phyloP scores from a whole-genome alignment of 331 rosid genomes.

The Rhamnella rubrinervis region DNA sequence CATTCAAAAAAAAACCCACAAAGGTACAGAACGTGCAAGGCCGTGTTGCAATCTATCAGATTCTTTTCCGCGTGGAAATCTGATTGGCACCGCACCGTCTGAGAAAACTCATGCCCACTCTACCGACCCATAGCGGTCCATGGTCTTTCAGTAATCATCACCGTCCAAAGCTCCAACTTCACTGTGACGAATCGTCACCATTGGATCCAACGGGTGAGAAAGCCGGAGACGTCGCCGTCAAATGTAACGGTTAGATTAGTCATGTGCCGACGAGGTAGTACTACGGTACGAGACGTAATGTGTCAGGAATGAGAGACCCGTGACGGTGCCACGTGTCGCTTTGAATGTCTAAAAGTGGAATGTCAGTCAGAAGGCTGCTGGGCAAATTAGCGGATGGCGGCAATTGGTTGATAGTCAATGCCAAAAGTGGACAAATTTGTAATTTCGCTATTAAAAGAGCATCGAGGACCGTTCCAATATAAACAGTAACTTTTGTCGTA shows the following conservation, averaged over 20 bases:
- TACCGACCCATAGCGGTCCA: background rate
- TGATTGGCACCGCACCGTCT: background rate
- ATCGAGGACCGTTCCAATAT: slow-evolving; percentile 6
- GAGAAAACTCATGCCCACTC: background rate
- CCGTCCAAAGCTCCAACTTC: background rate
- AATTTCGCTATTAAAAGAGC: background rate
- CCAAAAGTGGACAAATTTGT: background rate
- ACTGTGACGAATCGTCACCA: background rate
- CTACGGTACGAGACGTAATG: background rate
- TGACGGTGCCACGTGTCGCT: background rate
- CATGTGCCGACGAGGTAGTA: background rate
- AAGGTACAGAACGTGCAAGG: slow-evolving; percentile 7
- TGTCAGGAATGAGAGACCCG: background rate
- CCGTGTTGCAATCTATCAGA: background rate
- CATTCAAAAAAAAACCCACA: too few relatives aligned
- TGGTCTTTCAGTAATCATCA: background rate
- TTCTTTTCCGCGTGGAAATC: background rate
- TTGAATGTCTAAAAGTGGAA: background rate
- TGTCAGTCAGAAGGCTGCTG: background rate
- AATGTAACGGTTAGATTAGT: background rate
- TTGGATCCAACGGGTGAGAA: background rate
- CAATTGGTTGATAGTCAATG: background rate
- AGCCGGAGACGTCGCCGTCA: background rate
- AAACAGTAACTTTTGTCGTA: background rate
- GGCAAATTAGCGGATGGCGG: too few relatives aligned